Base-by-base conservation (phyloP, 441 rosid genomes). In the Codiaeum variegatum region DNA sequence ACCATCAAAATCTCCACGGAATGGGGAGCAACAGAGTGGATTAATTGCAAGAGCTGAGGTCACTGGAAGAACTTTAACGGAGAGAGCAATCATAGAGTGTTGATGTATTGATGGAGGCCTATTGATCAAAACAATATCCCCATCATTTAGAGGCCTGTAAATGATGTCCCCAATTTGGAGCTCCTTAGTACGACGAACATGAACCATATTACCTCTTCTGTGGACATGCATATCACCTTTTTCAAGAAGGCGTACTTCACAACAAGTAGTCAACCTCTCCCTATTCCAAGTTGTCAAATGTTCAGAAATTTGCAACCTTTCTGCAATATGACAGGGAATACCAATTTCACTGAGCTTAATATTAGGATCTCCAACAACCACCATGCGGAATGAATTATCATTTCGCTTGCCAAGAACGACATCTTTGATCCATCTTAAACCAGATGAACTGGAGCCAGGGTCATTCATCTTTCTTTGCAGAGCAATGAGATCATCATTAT, bases 1-100 rank as follows among this genome's bases (percentile, higher is more conserved):
- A 18, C 99, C 99, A 69, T 96, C 99, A 69, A 96, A 96, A 80
- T 96, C 99, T 19, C 97, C 99, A 59, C 92, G 94, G 60, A 96
- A 86, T 26, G 99, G 98, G 28, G 90, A 71, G 76, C 99, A 96
- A 38, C 91, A 86, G 3, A 96, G 89, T 0, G 99, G 99, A 66
- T 93, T 96, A 77, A 96, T 82, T 4, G 98, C 88, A 40, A 95
- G 90, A 72, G 87, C 92, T 18, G 95, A 91, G 47, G 79, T 76
- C 15, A 81, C 82, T 0, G 99, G 98, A 42, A 95, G 87, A 66
- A 93, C 77, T 77, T 77, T 91, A 18, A 86, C 97, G 24, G 89
- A 82, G 76, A 95, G 78, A 34, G 97, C 92, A 61, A 95, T 88
- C n/a, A 90, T 83, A 5, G 99, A 95, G 76, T 95, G 99, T 38